A percentile compares a stretch with the other conserved stretches of the same genome.
Evolutionary conservation across 345 rosid species (phyloP).

Genomic region (Dimocarpus longan): DNA sequence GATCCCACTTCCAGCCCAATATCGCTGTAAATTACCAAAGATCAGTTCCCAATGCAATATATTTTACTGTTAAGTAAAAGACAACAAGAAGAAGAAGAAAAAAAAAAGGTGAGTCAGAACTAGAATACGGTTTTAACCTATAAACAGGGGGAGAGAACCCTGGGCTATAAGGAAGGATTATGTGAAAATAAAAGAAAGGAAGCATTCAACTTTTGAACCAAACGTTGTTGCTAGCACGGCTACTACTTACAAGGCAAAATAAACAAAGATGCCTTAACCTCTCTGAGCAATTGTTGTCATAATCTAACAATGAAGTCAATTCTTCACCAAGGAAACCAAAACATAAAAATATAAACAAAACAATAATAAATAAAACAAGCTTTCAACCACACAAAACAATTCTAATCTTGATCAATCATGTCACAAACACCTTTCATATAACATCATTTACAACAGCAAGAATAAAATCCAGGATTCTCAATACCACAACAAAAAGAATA

Average conservation of each 20-base stretch:
- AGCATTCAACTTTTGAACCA: not conserved
- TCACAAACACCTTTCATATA: not conserved
- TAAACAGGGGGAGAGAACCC: not conserved
- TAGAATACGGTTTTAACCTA: not conserved
- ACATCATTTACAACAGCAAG: not conserved
- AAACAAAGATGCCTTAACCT: constrained; percentile 18
- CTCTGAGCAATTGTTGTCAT: constrained; percentile 1
- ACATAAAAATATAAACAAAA: not conserved
- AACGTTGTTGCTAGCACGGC: constrained; percentile 2
- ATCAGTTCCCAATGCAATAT: not conserved
- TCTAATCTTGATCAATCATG: not conserved
- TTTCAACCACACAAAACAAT: not conserved
- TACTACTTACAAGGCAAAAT: not conserved
- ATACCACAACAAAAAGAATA: not conserved
- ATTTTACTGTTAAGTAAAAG: not conserved
- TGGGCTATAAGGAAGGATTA: constrained; percentile 1
- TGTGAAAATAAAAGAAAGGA: not conserved
- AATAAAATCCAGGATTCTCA: constrained; percentile 2
- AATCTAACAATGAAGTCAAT: not conserved
- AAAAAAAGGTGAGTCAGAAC: not conserved
- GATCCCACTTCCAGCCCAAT: constrained; percentile 49
- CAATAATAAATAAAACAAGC: not conserved
- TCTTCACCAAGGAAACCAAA: not conserved
- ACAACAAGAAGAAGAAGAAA: not conserved
- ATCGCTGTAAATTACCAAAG: constrained; percentile 42